Evolutionary conservation across 805 yeast genomes (phyloP).

Genomic region (Sugiyamaella boreocaroliniensis): DNA sequence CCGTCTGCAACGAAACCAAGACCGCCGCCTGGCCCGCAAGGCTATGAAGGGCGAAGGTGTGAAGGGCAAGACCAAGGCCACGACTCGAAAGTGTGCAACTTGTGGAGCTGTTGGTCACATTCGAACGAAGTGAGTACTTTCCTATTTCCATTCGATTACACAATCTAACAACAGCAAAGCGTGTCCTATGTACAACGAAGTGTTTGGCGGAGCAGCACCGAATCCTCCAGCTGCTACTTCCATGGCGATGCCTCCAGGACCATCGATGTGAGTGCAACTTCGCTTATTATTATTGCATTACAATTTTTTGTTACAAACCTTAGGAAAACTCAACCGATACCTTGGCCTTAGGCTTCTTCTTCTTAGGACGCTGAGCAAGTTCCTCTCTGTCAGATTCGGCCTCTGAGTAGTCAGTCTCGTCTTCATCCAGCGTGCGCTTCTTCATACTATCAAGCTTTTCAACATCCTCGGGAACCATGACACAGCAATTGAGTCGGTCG

Average conservation of each 20-base stretch:
- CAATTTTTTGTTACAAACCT: background rate
- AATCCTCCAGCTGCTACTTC: constrained; percentile 4
- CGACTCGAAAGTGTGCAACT: constrained; percentile 80
- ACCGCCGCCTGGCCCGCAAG: constrained; percentile 53
- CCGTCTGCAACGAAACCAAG: constrained; percentile 69
- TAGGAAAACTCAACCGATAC: constrained; percentile 19
- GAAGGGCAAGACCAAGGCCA: constrained; percentile 63
- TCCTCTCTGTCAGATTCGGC: constrained; percentile 23
- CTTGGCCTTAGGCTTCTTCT: constrained; percentile 24
- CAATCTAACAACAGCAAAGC: constrained; percentile 38
- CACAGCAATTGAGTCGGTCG: constrained; percentile 83
- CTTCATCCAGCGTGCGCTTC: constrained; percentile 64
- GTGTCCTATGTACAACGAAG: constrained; percentile 77
- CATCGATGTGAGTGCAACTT: background rate
- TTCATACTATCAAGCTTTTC: constrained; percentile 70
- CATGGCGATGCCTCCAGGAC: background rate
- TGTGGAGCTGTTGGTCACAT: constrained; percentile 97
- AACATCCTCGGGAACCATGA: constrained; percentile 60
- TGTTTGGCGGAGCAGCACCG: constrained; percentile 22
- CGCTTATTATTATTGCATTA: background rate
- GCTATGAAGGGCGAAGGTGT: constrained; percentile 44
- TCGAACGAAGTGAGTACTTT: constrained; percentile 52
- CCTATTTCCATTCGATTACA: background rate
- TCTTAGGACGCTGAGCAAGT: constrained; percentile 7
- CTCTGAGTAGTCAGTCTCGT: constrained; percentile 29